phyloP scores from a whole-genome alignment of 257 asterid species.

The Salvia splendens region DNA sequence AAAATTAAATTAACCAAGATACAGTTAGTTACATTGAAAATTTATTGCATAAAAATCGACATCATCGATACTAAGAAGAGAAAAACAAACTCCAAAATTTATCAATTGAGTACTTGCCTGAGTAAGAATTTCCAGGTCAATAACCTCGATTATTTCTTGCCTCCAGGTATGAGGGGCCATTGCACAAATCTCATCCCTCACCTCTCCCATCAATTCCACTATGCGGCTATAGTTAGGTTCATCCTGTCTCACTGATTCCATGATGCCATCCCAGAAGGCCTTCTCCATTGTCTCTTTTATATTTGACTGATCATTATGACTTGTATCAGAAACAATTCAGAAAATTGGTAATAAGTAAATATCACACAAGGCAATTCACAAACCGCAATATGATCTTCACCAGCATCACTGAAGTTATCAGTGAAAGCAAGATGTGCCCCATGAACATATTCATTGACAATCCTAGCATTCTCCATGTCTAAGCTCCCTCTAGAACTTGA shows the following conservation, averaged over 20 bases:
- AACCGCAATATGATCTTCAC: slow-evolving; percentile 56
- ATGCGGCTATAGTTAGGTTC: slow-evolving; percentile 61
- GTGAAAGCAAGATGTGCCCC: slow-evolving; percentile 57
- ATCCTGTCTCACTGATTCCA: slow-evolving; percentile 71
- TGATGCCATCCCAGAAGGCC: slow-evolving; percentile 92
- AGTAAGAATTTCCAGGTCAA: slow-evolving; percentile 76
- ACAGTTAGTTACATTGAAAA: slow-evolving; percentile 9
- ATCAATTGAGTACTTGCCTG: slow-evolving; percentile 53
- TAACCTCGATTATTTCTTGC: slow-evolving; percentile 61
- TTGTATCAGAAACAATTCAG: background rate
- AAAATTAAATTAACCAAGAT: background rate
- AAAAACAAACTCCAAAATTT: slow-evolving; percentile 7
- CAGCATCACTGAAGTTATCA: slow-evolving; percentile 39
- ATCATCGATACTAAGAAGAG: background rate
- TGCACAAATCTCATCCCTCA: slow-evolving; percentile 72
- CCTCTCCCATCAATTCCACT: slow-evolving; percentile 79
- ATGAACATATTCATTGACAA: slow-evolving; percentile 86
- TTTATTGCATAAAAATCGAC: background rate
- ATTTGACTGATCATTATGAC: slow-evolving; percentile 51
- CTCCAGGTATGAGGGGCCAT: slow-evolving; percentile 91
- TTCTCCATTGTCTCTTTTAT: slow-evolving; percentile 72
- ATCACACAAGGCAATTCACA: slow-evolving; percentile 19
- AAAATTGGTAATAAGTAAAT: slow-evolving; percentile 8
- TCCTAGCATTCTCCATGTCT: slow-evolving; percentile 71
- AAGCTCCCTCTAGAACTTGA: slow-evolving; percentile 40